phyloP scores from a whole-genome alignment of 805 yeast genomes.

The Saccharomycopsis fodiens region DNA sequence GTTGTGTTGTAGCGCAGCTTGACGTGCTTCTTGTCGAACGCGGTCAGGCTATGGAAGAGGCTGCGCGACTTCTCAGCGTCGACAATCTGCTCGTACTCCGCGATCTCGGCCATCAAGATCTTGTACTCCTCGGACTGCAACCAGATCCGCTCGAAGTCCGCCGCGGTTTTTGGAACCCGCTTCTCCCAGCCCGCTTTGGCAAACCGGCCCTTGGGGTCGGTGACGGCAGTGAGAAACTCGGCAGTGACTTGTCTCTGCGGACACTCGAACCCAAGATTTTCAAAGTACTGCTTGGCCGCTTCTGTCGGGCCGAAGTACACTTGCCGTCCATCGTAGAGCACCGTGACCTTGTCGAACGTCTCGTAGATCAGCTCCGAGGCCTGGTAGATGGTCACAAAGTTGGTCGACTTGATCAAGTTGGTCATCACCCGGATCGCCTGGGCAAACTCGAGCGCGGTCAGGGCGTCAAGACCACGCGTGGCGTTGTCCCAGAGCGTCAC shows the following conservation, averaged over 20 bases:
- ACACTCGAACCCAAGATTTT: conserved; percentile 54
- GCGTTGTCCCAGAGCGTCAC: conserved; percentile 72
- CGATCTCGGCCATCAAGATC: conserved; percentile 26
- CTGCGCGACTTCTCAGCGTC: conserved; percentile 28
- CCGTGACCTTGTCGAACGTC: conserved; percentile 38
- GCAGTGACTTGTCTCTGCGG: conserved; percentile 61
- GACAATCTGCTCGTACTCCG: conserved; percentile 26
- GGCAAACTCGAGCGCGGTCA: conserved; percentile 71
- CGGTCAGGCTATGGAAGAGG: conserved; percentile 22
- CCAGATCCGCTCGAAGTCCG: conserved; percentile 44
- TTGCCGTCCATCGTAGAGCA: conserved; percentile 7
- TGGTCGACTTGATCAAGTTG: conserved; percentile 40
- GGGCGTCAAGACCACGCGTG: conserved; percentile 77
- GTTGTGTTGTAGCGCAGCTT: conserved; percentile 37
- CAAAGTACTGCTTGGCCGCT: conserved; percentile 47
- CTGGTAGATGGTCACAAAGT: conserved; percentile 62
- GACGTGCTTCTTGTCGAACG: conserved; percentile 31
- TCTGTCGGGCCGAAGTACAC: conserved; percentile 50
- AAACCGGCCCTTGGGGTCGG: conserved; percentile 57
- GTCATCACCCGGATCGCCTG: conserved; percentile 58
- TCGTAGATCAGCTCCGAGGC: conserved; percentile 59
- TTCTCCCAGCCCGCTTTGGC: conserved; percentile 40
- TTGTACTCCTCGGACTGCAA: conserved; percentile 40
- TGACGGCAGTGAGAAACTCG: conserved; percentile 58
- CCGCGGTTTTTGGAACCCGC: conserved; percentile 42